A percentile compares a stretch with the other conserved stretches of the same genome.
Evolutionary conservation across 768 basidiomycete species (phyloP).

Genomic region (Agrocybe praecox): DNA sequence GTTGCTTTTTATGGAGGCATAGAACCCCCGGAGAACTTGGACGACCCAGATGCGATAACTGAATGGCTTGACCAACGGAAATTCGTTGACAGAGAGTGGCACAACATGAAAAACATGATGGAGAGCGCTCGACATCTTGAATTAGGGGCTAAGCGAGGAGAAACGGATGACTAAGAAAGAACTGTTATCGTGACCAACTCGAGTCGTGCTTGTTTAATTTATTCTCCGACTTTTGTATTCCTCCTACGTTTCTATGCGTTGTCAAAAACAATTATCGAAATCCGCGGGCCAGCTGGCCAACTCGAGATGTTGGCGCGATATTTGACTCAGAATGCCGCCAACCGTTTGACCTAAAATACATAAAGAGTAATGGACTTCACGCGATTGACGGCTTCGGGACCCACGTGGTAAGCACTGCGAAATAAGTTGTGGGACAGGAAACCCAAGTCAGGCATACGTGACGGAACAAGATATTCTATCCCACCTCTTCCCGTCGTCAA

Average conservation of each 20-base stretch:
- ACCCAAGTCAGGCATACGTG: not conserved
- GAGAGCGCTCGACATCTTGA: constrained; percentile 71
- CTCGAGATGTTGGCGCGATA: not conserved
- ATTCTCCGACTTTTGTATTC: not conserved
- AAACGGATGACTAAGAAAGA: constrained; percentile 25
- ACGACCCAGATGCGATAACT: constrained; percentile 77
- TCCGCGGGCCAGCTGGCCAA: not conserved
- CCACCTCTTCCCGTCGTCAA: constrained; percentile 14
- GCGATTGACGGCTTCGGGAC: constrained; percentile 35
- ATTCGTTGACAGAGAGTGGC: constrained; percentile 71
- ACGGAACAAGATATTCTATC: constrained; percentile 26
- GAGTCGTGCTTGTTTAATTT: not conserved
- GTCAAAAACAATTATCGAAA: not conserved
- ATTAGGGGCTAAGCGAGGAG: constrained; percentile 41
- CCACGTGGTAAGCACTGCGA: constrained; percentile 29
- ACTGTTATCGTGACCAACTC: not conserved
- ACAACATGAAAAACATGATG: constrained; percentile 72
- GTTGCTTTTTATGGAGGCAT: constrained; percentile 56
- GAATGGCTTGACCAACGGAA: constrained; percentile 79
- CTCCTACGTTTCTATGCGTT: not conserved
- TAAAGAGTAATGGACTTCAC: constrained; percentile 37
- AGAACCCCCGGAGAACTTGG: constrained; percentile 65
- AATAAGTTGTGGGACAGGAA: constrained; percentile 9
- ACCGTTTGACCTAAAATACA: not conserved
- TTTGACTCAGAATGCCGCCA: not conserved